phyloP scores from a whole-genome alignment of 1,284 basidiomycete genomes.

The Trametes sp. region DNA sequence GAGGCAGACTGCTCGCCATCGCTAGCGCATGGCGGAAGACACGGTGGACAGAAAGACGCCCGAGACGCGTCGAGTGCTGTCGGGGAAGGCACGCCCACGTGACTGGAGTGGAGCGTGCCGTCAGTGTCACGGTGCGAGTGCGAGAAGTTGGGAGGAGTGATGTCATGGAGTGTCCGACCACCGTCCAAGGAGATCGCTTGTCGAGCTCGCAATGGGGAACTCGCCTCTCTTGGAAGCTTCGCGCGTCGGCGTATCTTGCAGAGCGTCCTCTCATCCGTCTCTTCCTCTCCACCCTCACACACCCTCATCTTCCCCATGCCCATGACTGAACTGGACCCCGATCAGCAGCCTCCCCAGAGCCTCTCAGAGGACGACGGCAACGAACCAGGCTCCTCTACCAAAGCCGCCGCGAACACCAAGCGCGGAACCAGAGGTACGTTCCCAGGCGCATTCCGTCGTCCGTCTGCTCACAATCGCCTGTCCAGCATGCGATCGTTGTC shows the following conservation, averaged over 20 bases:
- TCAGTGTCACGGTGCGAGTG: not conserved
- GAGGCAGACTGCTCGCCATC: slow-evolving; percentile 34
- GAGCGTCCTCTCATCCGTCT: slow-evolving; percentile 9
- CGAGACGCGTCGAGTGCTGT: slow-evolving; percentile 5
- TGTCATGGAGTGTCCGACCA: slow-evolving; percentile 14
- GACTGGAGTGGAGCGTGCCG: slow-evolving; percentile 3
- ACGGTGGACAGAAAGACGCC: not conserved
- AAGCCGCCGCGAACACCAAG: slow-evolving; percentile 44
- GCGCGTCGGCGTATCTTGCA: not conserved
- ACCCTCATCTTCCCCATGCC: slow-evolving; percentile 1
- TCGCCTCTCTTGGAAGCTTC: slow-evolving; percentile 2
- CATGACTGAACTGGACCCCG: slow-evolving; percentile 26
- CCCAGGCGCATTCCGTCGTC: not conserved
- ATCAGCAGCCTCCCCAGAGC: slow-evolving; percentile 16
- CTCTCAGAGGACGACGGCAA: slow-evolving; percentile 37
- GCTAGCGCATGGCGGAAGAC: not conserved
- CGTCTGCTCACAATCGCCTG: slow-evolving; percentile 2
- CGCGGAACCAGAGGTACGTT: slow-evolving; percentile 71
- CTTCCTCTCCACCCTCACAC: not conserved
- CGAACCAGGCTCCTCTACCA: slow-evolving; percentile 33
- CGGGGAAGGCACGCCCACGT: slow-evolving; percentile 20
- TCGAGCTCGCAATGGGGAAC: slow-evolving; percentile 1
- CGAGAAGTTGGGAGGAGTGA: slow-evolving; percentile 18
- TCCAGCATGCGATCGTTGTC: slow-evolving; percentile 82
- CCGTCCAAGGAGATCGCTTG: not conserved